Percentiles rank a stretch among this genome's conserved stretches.
phyloP scores from a whole-genome alignment of 352 stramenopile genomes.

The Pythium monospermum region DNA sequence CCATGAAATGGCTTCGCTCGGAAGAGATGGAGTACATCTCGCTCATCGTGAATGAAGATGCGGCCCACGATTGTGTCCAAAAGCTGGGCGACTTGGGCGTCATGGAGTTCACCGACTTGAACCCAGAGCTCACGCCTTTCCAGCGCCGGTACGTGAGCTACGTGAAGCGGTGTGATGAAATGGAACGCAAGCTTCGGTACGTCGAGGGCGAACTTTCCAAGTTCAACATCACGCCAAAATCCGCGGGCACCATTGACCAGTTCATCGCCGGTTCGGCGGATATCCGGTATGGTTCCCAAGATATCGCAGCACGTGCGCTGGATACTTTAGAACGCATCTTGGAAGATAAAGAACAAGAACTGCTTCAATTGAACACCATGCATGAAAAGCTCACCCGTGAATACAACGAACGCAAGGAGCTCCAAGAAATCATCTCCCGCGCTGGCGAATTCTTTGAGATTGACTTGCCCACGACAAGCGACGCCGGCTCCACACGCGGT shows the following conservation, averaged over 20 bases:
- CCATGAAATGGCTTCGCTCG: slow-evolving; percentile 96
- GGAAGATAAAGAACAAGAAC: slow-evolving; percentile 94
- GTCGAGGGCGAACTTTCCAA: slow-evolving; percentile 93
- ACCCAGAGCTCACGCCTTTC: slow-evolving; percentile 97
- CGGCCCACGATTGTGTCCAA: slow-evolving; percentile 95
- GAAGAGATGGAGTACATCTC: slow-evolving; percentile 99
- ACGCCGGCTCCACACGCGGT: slow-evolving; percentile 16
- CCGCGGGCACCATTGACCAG: slow-evolving; percentile 61
- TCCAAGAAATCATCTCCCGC: slow-evolving; percentile 78
- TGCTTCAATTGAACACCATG: slow-evolving; percentile 97
- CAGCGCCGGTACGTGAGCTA: slow-evolving; percentile 98
- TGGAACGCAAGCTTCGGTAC: slow-evolving; percentile 98
- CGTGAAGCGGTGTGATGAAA: slow-evolving; percentile 98
- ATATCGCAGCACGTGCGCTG: slow-evolving; percentile 82
- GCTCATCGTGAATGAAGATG: slow-evolving; percentile 98
- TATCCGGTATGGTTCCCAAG: slow-evolving; percentile 75
- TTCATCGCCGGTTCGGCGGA: slow-evolving; percentile 73
- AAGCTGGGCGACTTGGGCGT: slow-evolving; percentile 95
- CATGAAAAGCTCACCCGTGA: slow-evolving; percentile 96
- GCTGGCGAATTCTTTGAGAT: slow-evolving; percentile 86
- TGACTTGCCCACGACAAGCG: slow-evolving; percentile 60
- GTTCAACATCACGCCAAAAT: slow-evolving; percentile 87
- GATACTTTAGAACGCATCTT: slow-evolving; percentile 95
- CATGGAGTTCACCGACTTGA: slow-evolving; percentile 99
- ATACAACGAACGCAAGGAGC: slow-evolving; percentile 95